phyloP scores from a whole-genome alignment of 2,329 filamentous ascomycete genomes.

The Fusarium burgessii region DNA sequence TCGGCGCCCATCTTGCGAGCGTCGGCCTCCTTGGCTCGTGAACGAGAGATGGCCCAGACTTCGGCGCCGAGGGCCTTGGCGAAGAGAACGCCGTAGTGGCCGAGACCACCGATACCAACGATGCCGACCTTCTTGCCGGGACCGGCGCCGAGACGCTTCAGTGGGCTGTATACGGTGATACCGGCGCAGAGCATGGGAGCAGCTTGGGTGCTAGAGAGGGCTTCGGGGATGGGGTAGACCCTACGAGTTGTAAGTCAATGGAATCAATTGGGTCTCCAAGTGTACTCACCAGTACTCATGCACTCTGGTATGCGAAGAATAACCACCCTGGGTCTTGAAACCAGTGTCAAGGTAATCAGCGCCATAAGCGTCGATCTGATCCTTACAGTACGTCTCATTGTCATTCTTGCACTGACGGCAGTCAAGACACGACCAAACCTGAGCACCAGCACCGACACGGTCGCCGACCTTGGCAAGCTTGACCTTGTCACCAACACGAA shows the following conservation, averaged over 20 bases:
- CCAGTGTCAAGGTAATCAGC: conserved; percentile 63
- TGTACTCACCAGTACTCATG: conserved; percentile 60
- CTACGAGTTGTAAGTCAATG: conserved; percentile 48
- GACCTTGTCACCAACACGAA: conserved; percentile 70
- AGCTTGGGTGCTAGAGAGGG: conserved; percentile 69
- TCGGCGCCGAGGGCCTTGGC: conserved; percentile 75
- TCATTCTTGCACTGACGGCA: conserved; percentile 56
- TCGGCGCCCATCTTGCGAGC: conserved; percentile 69
- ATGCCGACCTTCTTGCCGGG: conserved; percentile 84
- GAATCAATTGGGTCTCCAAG: background rate
- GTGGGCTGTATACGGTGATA: conserved; percentile 81
- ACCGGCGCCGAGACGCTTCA: conserved; percentile 79
- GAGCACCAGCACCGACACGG: conserved; percentile 69
- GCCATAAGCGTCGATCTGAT: conserved; percentile 62
- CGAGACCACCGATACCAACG: conserved; percentile 78
- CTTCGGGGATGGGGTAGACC: conserved; percentile 81
- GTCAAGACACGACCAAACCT: conserved; percentile 64
- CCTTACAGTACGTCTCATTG: conserved; percentile 56
- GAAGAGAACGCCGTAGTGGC: conserved; percentile 78
- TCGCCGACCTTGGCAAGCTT: conserved; percentile 66
- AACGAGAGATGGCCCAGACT: conserved; percentile 71
- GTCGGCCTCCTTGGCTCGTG: conserved; percentile 70
- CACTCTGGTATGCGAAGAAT: conserved; percentile 53
- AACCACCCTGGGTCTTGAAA: conserved; percentile 70
- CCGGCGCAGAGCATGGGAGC: conserved; percentile 90